Percentiles rank a stretch among this genome's conserved stretches.
These are phyloP conservation scores for Clohesyomyces aquaticus DNA, from an alignment of 495 filamentous ascomycete genomes.

Conservation along the genomic window DNA sequence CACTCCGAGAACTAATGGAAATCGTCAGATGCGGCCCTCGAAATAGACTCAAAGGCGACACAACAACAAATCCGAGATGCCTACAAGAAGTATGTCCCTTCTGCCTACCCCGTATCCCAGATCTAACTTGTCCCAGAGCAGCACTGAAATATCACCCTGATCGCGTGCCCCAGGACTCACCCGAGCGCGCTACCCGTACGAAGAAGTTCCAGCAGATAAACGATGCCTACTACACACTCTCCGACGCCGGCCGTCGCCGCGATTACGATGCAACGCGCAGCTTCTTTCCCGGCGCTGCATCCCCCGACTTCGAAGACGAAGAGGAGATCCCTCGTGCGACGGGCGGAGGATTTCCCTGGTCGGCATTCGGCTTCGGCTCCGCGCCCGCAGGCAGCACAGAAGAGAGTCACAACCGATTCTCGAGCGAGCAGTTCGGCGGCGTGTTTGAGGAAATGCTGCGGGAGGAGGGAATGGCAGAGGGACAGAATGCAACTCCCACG, in stretches of 20 bases:
- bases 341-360: conserved; percentile 60
- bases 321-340: conserved; percentile 59
- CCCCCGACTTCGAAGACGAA: conserved; percentile 49
- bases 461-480: conserved; percentile 83
- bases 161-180: conserved; percentile 80
- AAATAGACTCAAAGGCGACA: conserved; percentile 71
- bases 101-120: not conserved
- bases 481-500: conserved; percentile 58
- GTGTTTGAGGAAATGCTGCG: conserved; percentile 98
- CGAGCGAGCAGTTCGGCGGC: conserved; percentile 80
- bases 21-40: conserved; percentile 65
- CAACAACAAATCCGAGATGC: conserved; percentile 88
- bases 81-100: conserved; percentile 73
- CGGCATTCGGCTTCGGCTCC: conserved; percentile 59
- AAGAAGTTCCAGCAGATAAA: conserved; percentile 94
- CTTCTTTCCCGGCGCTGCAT: conserved; percentile 50
- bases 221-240: conserved; percentile 96
- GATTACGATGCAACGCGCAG: conserved; percentile 82
- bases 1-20: too few species aligned
- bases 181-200: conserved; percentile 80
- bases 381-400: conserved; percentile 51
- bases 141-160: conserved; percentile 95
- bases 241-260: conserved; percentile 73
- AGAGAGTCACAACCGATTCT: conserved; percentile 52
- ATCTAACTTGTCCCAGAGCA: conserved; percentile 58